Base-by-base conservation (phyloP, 2,329 filamentous ascomycete genomes). In the Botrytis byssoidea region DNA sequence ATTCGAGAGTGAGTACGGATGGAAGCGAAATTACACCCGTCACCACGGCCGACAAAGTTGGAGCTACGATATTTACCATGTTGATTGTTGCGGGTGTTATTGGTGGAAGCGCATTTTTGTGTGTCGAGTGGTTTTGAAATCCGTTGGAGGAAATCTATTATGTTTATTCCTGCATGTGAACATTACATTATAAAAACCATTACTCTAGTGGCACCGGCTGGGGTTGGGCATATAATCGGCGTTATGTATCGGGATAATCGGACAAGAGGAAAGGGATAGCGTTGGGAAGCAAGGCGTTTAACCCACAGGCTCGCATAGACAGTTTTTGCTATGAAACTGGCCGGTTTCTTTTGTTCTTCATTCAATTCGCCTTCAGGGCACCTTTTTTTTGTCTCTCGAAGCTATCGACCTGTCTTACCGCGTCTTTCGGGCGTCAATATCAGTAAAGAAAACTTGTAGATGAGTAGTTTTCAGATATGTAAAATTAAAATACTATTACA, bases 11-110 rank as follows among this genome's bases (percentile, higher is more conserved):
- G 37, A 74, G 32, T 29, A 68, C 55, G 16, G 74, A 64, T 59
- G 67, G 64, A 48, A 61, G 29, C 14, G 70, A 40, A 9, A 73
- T 67, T 22, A 63, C 61, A 35, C 74, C 79, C 1, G 78, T 82
- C 6, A 83, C 81, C 0, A 85, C 85, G 0, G 90, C 85, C 14
- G 92, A 94, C 79, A 88, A 84, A 75, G 91, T 88, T 5, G 93
- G 92, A 18, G 92, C 92, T 46, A 88, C 88, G 20, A 86, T 94
- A 74, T 76, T 89, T 65, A 94, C 92, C 1, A 82, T 88, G 10
- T 42, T 91, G 14, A 55, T 77, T 16, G 80, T 93, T 1, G 77
- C 85, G 16, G 82, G 84, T 10, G 82, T 92, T 51, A 72, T 90
- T n/a, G 84, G 84, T 1, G 88, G 88, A 32, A 84, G 84, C 44